Base-by-base conservation (phyloP, 176 grass and related monocot species). In the Oryza australiensis region DNA sequence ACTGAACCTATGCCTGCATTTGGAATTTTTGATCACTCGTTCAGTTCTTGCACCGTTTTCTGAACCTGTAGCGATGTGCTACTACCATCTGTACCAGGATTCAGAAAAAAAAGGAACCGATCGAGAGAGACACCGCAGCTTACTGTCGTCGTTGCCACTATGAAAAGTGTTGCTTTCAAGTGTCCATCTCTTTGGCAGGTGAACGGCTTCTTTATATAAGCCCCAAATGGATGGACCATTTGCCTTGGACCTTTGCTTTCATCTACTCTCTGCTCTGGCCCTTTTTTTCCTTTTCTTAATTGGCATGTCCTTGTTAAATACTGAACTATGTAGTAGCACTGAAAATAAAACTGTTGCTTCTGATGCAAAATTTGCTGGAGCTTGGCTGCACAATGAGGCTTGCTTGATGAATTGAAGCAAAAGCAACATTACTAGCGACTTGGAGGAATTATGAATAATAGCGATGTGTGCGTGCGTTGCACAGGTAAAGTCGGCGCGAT, bases 331-430 rank as follows among this genome's bases (percentile, higher is more conserved):
- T 2, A n/a, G 5, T n/a, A 1, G 55, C 23, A 60, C 26, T 1
- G 3, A 32, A 22, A 72, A 33, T 16, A 65, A 49, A 51, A 9
- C 15, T 20, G 12, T 83, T 74, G 70, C 81, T 83, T 83, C 41
- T 1, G 41, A 37, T 51, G 70, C 70, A 83, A 83, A 34, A 73
- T 55, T 65, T 49, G 55, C 59, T 73, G 22, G 30, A 26, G 66
- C 48, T 13, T 13, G 9, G 29, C 59, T 33, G 37, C 42, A 53
- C 27, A 45, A 26, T 18, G 38, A 5, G 26, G 2, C 69, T 48
- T 30, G 12, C 68, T 32, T 30, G 1, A 60, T 23, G 57, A 26
- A 83, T 66, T 83, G 16, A 74, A 83, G 81, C 81, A 74, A 66
- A 23, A 75, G 28, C 70, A 66, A 65, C 28, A 45, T 27, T 40